phyloP scores from a whole-genome alignment of 169 alveolate genomes.

The Plasmodium sp. region DNA sequence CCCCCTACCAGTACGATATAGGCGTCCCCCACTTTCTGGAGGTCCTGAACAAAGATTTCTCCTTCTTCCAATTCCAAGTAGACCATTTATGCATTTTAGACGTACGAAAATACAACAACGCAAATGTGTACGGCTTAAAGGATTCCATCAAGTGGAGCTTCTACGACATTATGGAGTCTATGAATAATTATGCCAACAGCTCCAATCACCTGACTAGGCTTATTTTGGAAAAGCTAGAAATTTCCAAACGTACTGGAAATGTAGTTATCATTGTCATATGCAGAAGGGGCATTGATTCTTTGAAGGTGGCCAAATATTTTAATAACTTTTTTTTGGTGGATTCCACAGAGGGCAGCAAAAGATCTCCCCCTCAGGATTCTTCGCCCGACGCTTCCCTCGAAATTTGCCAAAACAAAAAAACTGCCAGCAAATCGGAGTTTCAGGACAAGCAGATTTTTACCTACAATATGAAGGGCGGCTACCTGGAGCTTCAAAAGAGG shows the following conservation, averaged over 20 bases:
- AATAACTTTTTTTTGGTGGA: slow-evolving; percentile 23
- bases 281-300: slow-evolving; percentile 73
- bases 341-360: neutral
- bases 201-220: neutral
- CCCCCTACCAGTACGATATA: slow-evolving; percentile 54
- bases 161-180: slow-evolving; percentile 40
- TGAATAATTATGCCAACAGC: slow-evolving; percentile 73
- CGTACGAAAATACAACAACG: slow-evolving; percentile 24
- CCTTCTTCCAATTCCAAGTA: slow-evolving; percentile 15
- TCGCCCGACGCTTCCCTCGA: neutral
- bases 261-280: slow-evolving; percentile 58
- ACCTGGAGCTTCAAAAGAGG: slow-evolving; percentile 47
- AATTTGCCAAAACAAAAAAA: neutral
- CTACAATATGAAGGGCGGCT: slow-evolving; percentile 68
- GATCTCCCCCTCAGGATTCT: neutral
- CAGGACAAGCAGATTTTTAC: slow-evolving; percentile 4
- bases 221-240: slow-evolving; percentile 25
- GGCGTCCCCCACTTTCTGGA: slow-evolving; percentile 51
- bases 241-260: slow-evolving; percentile 7
- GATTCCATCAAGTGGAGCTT: slow-evolving; percentile 63
- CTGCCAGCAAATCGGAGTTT: neutral
- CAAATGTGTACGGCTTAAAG: slow-evolving; percentile 43
- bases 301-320: slow-evolving; percentile 51
- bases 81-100: slow-evolving; percentile 47
- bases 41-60: slow-evolving; percentile 28